Evolutionary conservation across 257 asterid genomes (phyloP).

Genomic region (Coffea canephora): DNA sequence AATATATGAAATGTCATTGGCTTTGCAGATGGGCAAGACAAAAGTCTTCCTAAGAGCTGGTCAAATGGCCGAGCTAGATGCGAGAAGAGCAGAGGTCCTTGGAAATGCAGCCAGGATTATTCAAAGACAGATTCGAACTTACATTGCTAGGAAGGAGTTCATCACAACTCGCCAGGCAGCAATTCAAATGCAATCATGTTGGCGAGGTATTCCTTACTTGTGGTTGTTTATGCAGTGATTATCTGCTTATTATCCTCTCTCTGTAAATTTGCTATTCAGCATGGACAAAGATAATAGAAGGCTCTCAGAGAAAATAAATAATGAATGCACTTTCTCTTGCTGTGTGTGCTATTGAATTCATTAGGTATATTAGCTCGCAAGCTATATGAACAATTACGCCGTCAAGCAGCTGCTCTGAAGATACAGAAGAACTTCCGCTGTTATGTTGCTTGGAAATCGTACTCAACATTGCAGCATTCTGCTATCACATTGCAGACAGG

Average conservation of each 20-base stretch:
- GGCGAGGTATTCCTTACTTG: conserved; percentile 74
- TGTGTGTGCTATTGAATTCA: not conserved
- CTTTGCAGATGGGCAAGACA: conserved; percentile 87
- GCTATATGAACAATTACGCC: conserved; percentile 81
- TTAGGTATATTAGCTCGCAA: conserved; percentile 84
- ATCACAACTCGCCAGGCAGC: conserved; percentile 73
- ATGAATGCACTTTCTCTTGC: not conserved
- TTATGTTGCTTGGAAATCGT: conserved; percentile 57
- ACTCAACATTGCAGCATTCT: conserved; percentile 56
- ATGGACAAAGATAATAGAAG: conserved; percentile 1
- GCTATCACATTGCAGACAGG: conserved; percentile 79
- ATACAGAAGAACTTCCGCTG: conserved; percentile 90
- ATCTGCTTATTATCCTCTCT: conserved; percentile 19
- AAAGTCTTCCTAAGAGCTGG: conserved; percentile 99
- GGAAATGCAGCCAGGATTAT: conserved; percentile 95
- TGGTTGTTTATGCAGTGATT: conserved; percentile 15
- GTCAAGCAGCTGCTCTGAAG: conserved; percentile 87
- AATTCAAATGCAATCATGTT: conserved; percentile 85
- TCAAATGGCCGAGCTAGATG: conserved; percentile 99
- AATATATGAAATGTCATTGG: conserved; percentile 16
- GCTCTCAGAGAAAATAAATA: not conserved
- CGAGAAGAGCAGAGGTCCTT: conserved; percentile 94
- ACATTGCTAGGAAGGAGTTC: conserved; percentile 85
- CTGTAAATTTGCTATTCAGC: not conserved
- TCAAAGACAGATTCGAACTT: conserved; percentile 94